A percentile compares a stretch with the other conserved stretches of the same genome.
phyloP scores from a whole-genome alignment of 805 yeast species.

The Candida patagonica region DNA sequence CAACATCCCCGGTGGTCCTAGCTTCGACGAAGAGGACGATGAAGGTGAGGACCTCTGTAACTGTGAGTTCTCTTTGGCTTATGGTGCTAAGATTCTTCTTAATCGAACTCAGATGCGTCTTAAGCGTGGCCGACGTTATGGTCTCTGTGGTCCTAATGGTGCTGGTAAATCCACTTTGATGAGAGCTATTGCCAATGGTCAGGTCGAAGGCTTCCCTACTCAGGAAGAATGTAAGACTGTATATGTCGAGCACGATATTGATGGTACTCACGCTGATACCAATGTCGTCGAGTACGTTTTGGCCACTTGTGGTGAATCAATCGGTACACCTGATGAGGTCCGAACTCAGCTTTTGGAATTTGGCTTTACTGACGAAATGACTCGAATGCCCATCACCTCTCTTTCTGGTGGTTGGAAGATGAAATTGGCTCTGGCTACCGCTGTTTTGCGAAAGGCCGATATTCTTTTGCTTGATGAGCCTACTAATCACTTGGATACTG shows the following conservation, averaged over 20 bases:
- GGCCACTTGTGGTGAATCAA: constrained; percentile 69
- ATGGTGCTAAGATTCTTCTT: constrained; percentile 99
- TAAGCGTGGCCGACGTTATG: constrained; percentile 92
- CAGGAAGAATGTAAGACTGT: constrained; percentile 99
- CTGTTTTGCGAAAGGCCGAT: constrained; percentile 96
- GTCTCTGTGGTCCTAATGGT: constrained; percentile 46
- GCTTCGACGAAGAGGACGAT: constrained; percentile 83
- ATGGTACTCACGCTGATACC: constrained; percentile 95
- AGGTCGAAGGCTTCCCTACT: constrained; percentile 99
- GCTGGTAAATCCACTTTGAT: constrained; percentile 98
- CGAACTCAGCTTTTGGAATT: constrained; percentile 74
- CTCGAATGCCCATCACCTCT: constrained; percentile 85
- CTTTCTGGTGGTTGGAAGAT: constrained; percentile 99
- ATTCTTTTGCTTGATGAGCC: constrained; percentile 98
- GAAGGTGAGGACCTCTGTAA: constrained; percentile 83
- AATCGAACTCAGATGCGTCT: constrained; percentile 96
- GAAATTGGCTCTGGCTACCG: constrained; percentile 99
- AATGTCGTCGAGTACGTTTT: constrained; percentile 86
- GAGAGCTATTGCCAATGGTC: constrained; percentile 89
- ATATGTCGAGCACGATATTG: constrained; percentile 99
- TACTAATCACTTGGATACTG: constrained; percentile 99
- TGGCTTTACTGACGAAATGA: constrained; percentile 91
- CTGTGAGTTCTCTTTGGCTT: constrained; percentile 99
- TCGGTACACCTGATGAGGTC: constrained; percentile 66
- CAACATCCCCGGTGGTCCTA: constrained; percentile 95